Evolutionary conservation across 352 stramenopile genomes (phyloP).

Genomic region (Globisporangium paroecandrum): DNA sequence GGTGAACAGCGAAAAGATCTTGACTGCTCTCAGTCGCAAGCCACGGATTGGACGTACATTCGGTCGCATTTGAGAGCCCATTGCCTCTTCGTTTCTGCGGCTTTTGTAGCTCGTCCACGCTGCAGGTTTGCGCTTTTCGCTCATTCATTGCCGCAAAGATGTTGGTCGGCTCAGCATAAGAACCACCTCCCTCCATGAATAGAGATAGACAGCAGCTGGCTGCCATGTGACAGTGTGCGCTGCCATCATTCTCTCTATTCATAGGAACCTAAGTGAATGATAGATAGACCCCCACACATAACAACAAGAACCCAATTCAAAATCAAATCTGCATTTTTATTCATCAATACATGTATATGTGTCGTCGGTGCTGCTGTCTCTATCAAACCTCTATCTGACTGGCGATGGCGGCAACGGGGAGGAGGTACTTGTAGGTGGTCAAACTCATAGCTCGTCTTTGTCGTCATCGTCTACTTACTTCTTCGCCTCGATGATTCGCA

Average conservation of each 20-base stretch:
- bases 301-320: background rate
- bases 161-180: background rate
- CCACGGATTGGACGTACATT: conserved; percentile 28
- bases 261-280: background rate
- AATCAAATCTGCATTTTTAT: background rate
- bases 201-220: background rate
- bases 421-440: background rate
- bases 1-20: background rate
- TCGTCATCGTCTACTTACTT: conserved; percentile 65
- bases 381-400: conserved; percentile 5
- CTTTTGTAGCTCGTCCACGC: background rate
- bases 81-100: conserved; percentile 10
- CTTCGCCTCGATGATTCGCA: conserved; percentile 77
- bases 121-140: background rate
- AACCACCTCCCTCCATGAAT: background rate
- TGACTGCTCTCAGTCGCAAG: background rate
- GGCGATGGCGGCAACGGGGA: background rate
- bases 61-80: conserved; percentile 59
- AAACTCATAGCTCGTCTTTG: background rate
- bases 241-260: background rate
- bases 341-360: background rate
- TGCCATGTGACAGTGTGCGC: background rate
- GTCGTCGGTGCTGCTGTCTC: background rate
- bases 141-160: background rate
- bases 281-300: background rate